These are phyloP conservation scores for Tolypocladium pustulatum DNA, from an alignment of 2,329 filamentous ascomycete species.

Conservation along the genomic window DNA sequence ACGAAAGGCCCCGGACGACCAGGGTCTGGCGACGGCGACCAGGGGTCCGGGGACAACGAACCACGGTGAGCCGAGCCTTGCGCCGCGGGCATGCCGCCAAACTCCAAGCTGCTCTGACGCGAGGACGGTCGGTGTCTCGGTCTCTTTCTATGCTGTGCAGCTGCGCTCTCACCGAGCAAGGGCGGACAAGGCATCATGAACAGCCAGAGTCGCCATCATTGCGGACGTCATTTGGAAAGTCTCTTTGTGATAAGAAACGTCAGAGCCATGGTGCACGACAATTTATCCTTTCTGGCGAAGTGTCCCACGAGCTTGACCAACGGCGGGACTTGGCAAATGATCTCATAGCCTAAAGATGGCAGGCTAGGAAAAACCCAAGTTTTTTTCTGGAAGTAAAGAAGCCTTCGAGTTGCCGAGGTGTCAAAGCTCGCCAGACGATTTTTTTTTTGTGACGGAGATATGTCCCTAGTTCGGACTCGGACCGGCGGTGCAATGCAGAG, in stretches of 20 bases:
- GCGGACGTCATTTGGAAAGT: too few relatives aligned
- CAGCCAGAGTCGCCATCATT: too few relatives aligned
- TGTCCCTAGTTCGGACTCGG: background rate
- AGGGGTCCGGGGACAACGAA: conserved; percentile 8
- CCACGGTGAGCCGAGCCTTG: background rate
- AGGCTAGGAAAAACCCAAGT: background rate
- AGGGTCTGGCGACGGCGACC: conserved; percentile 2
- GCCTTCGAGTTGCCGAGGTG: background rate
- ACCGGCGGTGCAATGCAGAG: background rate
- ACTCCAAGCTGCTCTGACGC: background rate
- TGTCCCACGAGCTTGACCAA: background rate
- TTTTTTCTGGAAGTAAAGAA: background rate
- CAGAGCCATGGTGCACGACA: background rate
- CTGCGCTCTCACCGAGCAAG: background rate
- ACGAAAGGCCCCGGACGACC: background rate
- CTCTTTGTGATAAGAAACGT: too few relatives aligned
- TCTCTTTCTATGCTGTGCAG: background rate
- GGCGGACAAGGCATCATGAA: background rate
- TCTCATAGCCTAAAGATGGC: background rate
- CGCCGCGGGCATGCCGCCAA: background rate
- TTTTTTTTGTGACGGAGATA: background rate
- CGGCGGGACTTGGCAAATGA: background rate
- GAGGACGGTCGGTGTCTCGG: background rate
- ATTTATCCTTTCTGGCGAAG: background rate
- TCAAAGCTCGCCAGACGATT: background rate